Percentiles rank a stretch among this genome's conserved stretches.
Evolutionary conservation across 768 basidiomycete genomes (phyloP).

Genomic region (Lactarius hatsudake): DNA sequence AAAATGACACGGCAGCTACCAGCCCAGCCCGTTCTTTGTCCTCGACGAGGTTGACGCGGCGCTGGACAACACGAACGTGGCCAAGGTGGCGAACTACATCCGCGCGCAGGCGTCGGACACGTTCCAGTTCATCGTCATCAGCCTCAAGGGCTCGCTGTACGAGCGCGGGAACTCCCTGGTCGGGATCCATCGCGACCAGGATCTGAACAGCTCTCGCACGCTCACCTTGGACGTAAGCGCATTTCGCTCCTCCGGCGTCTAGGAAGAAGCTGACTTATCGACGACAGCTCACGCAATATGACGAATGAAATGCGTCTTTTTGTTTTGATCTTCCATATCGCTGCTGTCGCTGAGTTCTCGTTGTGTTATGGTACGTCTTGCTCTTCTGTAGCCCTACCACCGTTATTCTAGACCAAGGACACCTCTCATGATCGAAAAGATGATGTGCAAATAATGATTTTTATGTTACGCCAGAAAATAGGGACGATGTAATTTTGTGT

Average conservation of each 20-base stretch:
- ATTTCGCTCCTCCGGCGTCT: not conserved
- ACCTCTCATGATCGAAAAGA: not conserved
- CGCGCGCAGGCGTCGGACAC: constrained; percentile 74
- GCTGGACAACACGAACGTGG: constrained; percentile 97
- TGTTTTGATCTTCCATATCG: not conserved
- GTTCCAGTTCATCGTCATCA: constrained; percentile 98
- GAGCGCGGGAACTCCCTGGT: constrained; percentile 88
- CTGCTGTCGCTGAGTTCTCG: constrained; percentile 5
- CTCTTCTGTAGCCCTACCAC: constrained; percentile 9
- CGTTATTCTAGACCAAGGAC: not conserved
- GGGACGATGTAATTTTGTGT: not conserved
- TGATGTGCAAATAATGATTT: constrained; percentile 11
- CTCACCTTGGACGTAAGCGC: constrained; percentile 81
- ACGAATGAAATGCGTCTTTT: constrained; percentile 39
- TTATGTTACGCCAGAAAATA: constrained; percentile 1
- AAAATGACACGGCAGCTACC: constrained; percentile 55
- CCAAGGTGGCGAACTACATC: constrained; percentile 93
- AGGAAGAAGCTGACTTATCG: constrained; percentile 4
- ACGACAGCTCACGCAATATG: constrained; percentile 58
- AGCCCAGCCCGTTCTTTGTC: constrained; percentile 96
- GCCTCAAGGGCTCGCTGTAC: constrained; percentile 89
- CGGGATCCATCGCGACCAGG: constrained; percentile 93
- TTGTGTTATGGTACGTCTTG: not conserved
- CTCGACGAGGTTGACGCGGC: constrained; percentile 99
- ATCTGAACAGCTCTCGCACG: constrained; percentile 87